A percentile compares a stretch with the other conserved stretches of the same genome.
Conservation (phyloP, 192 early-diverging fungal species). For the Coemansia sp. region DNA sequence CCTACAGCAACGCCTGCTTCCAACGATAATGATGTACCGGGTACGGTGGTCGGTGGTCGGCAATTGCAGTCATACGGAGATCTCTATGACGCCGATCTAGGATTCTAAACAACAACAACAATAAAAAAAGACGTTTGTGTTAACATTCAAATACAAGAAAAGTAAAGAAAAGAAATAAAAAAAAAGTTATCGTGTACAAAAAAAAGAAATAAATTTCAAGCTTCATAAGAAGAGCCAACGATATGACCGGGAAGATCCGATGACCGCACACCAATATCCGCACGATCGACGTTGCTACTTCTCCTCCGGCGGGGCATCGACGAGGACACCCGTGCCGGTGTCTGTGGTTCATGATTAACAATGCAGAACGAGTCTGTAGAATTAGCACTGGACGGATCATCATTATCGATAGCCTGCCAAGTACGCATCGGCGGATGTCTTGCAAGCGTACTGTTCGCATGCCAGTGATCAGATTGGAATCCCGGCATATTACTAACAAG, state of each 20-base stretch:
- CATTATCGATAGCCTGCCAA: constrained; percentile 23
- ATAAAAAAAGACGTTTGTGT: not conserved
- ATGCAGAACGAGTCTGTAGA: constrained; percentile 51
- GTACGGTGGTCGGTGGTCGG: constrained; percentile 15
- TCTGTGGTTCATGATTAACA: constrained; percentile 25
- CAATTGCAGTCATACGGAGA: constrained; percentile 47
- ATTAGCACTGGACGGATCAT: constrained; percentile 29
- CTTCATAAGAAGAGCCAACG: constrained; percentile 14
- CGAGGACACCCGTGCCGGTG: not conserved
- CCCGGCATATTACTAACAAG: constrained; percentile 21
- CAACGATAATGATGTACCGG: not conserved
- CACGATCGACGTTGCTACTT: not conserved
- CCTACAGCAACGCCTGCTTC: constrained; percentile 4
- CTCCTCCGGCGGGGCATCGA: constrained; percentile 12
- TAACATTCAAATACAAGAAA: constrained; percentile 3
- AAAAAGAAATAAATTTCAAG: constrained; percentile 6
- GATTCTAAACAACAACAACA: constrained; percentile 17
- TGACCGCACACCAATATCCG: not conserved
- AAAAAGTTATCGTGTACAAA: constrained; percentile 1
- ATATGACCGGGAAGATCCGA: not conserved
- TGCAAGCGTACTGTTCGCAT: constrained; percentile 1
- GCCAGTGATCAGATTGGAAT: constrained; percentile 17
- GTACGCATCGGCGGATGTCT: constrained; percentile 16
- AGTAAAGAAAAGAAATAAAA: not conserved
- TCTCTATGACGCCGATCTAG: constrained; percentile 41